phyloP scores from a whole-genome alignment of 2,329 filamentous ascomycete species.

The Epichloe baconii region DNA sequence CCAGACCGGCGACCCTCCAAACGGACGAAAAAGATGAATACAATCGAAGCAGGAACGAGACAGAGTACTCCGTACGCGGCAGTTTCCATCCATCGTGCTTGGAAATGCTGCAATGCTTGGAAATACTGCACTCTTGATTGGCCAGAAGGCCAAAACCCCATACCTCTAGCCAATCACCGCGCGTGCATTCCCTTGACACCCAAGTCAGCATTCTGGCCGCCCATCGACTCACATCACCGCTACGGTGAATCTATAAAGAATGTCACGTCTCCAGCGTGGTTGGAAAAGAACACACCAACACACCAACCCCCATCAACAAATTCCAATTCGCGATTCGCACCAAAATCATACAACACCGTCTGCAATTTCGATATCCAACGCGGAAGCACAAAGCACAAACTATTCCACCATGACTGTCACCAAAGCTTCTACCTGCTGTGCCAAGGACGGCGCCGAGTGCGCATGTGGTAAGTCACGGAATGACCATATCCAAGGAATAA shows the following conservation, averaged over 20 bases:
- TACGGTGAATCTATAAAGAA: conserved; percentile 1
- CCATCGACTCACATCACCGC: neutral
- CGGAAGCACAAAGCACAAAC: neutral
- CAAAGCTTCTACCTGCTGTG: conserved; percentile 41
- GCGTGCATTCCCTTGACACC: neutral
- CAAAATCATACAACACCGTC: neutral
- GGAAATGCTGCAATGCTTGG: neutral
- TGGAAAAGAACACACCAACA: too few species aligned
- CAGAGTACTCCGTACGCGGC: too few species aligned
- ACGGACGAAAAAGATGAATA: too few species aligned
- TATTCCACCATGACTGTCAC: conserved; percentile 19
- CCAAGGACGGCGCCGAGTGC: conserved; percentile 38
- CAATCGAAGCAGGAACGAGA: too few species aligned
- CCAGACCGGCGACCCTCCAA: too few species aligned
- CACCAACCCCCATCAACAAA: neutral
- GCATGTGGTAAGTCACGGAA: conserved; percentile 39
- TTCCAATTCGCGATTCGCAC: neutral
- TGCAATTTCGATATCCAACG: neutral
- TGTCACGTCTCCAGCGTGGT: neutral
- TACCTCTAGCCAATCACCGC: neutral
- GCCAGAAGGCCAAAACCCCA: neutral
- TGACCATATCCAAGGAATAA: neutral
- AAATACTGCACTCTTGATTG: neutral
- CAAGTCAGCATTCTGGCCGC: neutral
- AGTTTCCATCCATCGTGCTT: too few species aligned